Base-by-base conservation (phyloP, 2,329 filamentous ascomycete species). In the Hypoxylon sp. region DNA sequence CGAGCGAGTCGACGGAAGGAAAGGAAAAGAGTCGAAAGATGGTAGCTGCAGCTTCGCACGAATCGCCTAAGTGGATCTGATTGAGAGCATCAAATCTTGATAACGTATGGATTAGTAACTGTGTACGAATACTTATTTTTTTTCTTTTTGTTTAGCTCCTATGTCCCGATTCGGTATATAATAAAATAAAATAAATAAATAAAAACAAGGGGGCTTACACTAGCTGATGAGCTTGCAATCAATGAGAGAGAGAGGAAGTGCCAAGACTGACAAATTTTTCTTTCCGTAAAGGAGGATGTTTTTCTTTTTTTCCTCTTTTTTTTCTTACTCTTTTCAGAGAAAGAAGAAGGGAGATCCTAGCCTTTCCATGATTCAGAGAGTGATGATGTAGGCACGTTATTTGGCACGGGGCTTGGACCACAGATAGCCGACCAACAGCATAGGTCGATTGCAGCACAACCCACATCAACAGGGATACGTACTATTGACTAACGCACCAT, bases 61-160 rank as follows among this genome's bases (percentile, higher is more conserved):
- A n/a, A n/a, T n/a, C n/a, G n/a, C n/a, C n/a, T 51, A 44, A 57
- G 54, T 57, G 54, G 54, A 55, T 29, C 54, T 40, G 25, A 26
- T 47, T 9, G 25, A 47, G 19, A 41, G 35, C 25, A 17, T 40
- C 37, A 43, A 57, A 46, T 50, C 32, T 57, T 27, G 35, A 54
- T 51, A 38, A 46, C 35, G 8, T 34, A 44, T n/a, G n/a, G 41
- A 36, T 57, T 54, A 21, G 38, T 31, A 41, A n/a, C n/a, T n/a
- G n/a, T n/a, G n/a, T n/a, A n/a, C n/a, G n/a, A n/a, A n/a, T n/a
- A n/a, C n/a, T n/a, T n/a, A 16, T 53, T 32, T 31, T 38, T 38
- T 35, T 49, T 12, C 13, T 38, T 29, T 29, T 30, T 12, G 32
- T 26, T 32, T 23, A n/a, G n/a, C n/a, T 36, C 12, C 21, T 20